Percentiles rank a stretch among this genome's conserved stretches.
These are phyloP conservation scores for Crithidia mellificae DNA, from an alignment of 208 protist genomes.

Conservation along the genomic window DNA sequence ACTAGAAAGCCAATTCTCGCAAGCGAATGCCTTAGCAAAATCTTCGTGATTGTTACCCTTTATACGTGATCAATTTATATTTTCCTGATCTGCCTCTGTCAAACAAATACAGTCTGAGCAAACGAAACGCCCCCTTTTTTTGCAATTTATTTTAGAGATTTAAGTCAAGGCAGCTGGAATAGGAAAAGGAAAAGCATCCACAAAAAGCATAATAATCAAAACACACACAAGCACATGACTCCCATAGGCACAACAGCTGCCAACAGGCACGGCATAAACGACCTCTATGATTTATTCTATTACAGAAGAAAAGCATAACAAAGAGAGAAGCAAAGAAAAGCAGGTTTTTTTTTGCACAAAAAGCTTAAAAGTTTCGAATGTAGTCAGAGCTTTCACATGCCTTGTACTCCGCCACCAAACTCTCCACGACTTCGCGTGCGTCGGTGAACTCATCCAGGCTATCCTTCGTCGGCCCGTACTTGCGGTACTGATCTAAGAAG, in stretches of 20 bases:
- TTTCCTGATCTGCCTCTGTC: too few species aligned
- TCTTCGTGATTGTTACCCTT: too few species aligned
- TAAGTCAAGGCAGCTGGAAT: neutral
- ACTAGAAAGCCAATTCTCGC: too few species aligned
- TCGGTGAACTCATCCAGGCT: conserved; percentile 97
- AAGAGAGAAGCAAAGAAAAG: too few species aligned
- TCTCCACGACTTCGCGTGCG: conserved; percentile 92
- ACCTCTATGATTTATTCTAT: conserved; percentile 6
- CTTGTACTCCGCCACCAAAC: conserved; percentile 98
- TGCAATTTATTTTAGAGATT: too few species aligned
- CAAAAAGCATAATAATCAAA: neutral
- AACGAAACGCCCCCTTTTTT: too few species aligned
- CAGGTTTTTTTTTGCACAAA: too few species aligned
- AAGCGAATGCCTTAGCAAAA: too few species aligned
- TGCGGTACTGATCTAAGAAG: conserved; percentile 95
- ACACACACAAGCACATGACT: conserved; percentile 10
- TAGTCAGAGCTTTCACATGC: conserved; percentile 96
- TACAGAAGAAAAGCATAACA: neutral
- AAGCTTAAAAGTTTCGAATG: conserved; percentile 85
- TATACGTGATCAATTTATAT: too few species aligned
- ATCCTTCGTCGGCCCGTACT: conserved; percentile 92
- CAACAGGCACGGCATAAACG: too few species aligned
- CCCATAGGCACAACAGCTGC: too few species aligned
- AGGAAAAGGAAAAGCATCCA: neutral
- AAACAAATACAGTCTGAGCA: too few species aligned